phyloP scores from a whole-genome alignment of 805 yeast species.

The Schwanniomyces sp. region DNA sequence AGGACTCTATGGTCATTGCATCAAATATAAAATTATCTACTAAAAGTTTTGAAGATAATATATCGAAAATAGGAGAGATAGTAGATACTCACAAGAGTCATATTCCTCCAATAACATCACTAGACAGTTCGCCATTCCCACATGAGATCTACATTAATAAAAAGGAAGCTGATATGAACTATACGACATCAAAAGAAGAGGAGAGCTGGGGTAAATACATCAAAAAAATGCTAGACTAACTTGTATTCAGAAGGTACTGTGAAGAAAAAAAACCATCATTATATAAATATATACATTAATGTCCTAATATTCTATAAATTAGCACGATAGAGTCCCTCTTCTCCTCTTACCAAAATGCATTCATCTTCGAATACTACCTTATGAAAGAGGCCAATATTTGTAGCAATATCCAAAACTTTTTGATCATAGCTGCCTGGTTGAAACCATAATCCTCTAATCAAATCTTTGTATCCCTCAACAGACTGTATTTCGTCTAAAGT shows the following conservation, averaged over 20 bases:
- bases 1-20: conserved; percentile 6
- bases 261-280: not conserved
- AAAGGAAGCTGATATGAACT: conserved; percentile 7
- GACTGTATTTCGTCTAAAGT: conserved; percentile 38
- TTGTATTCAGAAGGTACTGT: not conserved
- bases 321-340: conserved; percentile 41
- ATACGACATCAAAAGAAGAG: conserved; percentile 16
- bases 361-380: conserved; percentile 49
- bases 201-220: conserved; percentile 45
- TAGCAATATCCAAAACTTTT: conserved; percentile 46
- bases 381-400: conserved; percentile 29
- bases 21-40: conserved; percentile 34
- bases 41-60: conserved; percentile 35
- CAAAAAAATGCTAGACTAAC: conserved; percentile 39
- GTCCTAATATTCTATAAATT: conserved; percentile 25
- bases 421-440: conserved; percentile 78
- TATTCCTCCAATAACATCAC: conserved; percentile 71
- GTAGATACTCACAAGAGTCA: conserved; percentile 61
- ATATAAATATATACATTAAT: not conserved
- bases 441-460: conserved; percentile 68
- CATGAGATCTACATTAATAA: conserved; percentile 29
- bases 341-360: conserved; percentile 75
- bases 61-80: conserved; percentile 49
- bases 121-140: conserved; percentile 67
- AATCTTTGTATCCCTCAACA: conserved; percentile 35